A percentile compares a stretch with the other conserved stretches of the same genome.
phyloP scores from a whole-genome alignment of 148 eudicot species.

The Silene latifolia region DNA sequence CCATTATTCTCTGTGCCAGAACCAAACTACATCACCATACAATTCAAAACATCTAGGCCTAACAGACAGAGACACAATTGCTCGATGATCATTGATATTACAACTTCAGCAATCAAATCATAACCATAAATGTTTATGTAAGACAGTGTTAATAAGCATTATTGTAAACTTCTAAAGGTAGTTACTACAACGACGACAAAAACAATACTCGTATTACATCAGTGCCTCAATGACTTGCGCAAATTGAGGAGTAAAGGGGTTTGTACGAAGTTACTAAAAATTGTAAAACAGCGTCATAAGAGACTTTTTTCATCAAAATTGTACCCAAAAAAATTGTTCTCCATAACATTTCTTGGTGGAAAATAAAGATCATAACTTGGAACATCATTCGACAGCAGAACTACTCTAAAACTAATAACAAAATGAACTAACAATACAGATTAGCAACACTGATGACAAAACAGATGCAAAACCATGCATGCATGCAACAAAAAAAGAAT shows the following conservation, averaged over 20 bases:
- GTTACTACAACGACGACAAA: too few relatives aligned
- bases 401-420: not conserved
- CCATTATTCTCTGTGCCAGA: slow-evolving; percentile 25
- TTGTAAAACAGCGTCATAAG: too few relatives aligned
- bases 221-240: too few relatives aligned
- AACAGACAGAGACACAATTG: not conserved
- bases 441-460: not conserved
- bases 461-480: not conserved
- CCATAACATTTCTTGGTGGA: not conserved
- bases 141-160: too few relatives aligned
- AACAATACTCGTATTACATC: too few relatives aligned
- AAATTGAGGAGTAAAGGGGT: too few relatives aligned
- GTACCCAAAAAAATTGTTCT: not conserved
- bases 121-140: too few relatives aligned
- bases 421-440: not conserved
- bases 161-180: too few relatives aligned
- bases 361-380: not conserved
- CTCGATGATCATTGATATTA: not conserved
- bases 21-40: not conserved
- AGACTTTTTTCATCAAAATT: not conserved
- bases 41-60: not conserved
- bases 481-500: slow-evolving; percentile 8
- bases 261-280: too few relatives aligned
- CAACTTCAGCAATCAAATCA: not conserved
- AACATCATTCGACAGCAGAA: slow-evolving; percentile 16